Evolutionary conservation across 148 eudicot genomes (phyloP), one percentile per base, ranked within the genome.

Genomic region (Chenopodium berlandieri): DNA sequence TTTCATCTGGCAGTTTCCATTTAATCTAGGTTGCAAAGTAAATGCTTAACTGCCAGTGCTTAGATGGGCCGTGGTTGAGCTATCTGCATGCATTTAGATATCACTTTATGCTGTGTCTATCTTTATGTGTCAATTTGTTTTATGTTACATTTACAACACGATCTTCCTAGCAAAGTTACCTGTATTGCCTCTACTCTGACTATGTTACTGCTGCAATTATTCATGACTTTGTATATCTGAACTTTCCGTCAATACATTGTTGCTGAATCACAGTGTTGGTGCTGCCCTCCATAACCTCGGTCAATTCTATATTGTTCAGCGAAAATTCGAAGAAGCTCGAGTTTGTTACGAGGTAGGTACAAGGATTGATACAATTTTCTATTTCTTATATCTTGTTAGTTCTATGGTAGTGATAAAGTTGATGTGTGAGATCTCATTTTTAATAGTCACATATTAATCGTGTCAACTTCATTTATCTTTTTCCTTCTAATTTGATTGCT

Each of bases 261-360:
- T 64, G 40, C 25, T 31, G 63, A 71, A 72, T 73, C 73, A 44
- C 84, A 94, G 99, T 52, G 98, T 96, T 79, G 99, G 94, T 10
- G 95, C 95, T 84, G 98, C 99, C 75, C 85, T 94, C 82, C 99
- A 96, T 87, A 96, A 96, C 84, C 90, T 96, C 54, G 99, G 99
- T 52, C 98, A 91, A 78, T 96, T 96, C 83, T 94, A 91, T 82
- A 85, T 91, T 78, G 88, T 79, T 69, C 97, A 92, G 77, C 80
- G 91, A 73, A 89, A 92, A 88, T 83, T 96, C 77, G 92, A 92
- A 78, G 86, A 90, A 79, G 95, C 99, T 84, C 91, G 86, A 78
- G 80, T 73, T 69, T 89, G 88, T 89, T 96, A 96, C 75, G 99
- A 94, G 94, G 99, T 96, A 89, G 37, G 70, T 65, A 40, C 37